Evolutionary conservation across 1,284 basidiomycete species (phyloP).

Genomic region (Cryptococcus hybrid): DNA sequence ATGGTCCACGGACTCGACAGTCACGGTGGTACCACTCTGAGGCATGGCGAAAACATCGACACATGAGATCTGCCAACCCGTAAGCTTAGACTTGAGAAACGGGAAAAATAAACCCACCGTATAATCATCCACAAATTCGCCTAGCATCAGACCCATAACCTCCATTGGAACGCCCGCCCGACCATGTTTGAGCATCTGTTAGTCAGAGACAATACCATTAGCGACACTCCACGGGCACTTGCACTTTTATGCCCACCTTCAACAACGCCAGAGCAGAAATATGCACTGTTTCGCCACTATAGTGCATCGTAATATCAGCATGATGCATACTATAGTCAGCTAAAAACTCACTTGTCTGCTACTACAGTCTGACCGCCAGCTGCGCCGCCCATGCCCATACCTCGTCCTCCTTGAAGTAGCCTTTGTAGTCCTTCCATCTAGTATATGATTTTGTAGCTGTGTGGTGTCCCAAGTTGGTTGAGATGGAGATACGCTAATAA

Average conservation of each 20-base stretch:
- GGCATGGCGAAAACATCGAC: constrained; percentile 99
- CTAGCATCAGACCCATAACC: constrained; percentile 99
- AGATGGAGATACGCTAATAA: background rate
- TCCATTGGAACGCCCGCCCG: constrained; percentile 99
- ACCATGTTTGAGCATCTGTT: constrained; percentile 98
- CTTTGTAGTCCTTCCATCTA: constrained; percentile 11
- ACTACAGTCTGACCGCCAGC: constrained; percentile 39
- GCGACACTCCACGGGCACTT: background rate
- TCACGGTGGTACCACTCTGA: constrained; percentile 96
- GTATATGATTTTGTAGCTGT: background rate
- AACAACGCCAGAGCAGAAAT: constrained; percentile 91
- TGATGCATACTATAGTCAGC: background rate
- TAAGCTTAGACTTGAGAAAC: background rate
- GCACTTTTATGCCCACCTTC: constrained; percentile 61
- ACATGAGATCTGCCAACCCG: constrained; percentile 59
- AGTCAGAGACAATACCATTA: background rate
- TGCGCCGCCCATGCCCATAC: constrained; percentile 11
- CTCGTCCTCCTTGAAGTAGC: constrained; percentile 13
- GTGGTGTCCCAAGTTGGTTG: background rate
- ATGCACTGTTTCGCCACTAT: constrained; percentile 91
- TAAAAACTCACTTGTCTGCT: constrained; percentile 49
- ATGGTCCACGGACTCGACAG: constrained; percentile 98
- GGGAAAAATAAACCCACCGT: constrained; percentile 58
- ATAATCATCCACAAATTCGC: constrained; percentile 99
- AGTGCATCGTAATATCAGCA: background rate